Evolutionary conservation across 352 stramenopile genomes (phyloP).

Genomic region (Phytophthora macrochlamydospora): DNA sequence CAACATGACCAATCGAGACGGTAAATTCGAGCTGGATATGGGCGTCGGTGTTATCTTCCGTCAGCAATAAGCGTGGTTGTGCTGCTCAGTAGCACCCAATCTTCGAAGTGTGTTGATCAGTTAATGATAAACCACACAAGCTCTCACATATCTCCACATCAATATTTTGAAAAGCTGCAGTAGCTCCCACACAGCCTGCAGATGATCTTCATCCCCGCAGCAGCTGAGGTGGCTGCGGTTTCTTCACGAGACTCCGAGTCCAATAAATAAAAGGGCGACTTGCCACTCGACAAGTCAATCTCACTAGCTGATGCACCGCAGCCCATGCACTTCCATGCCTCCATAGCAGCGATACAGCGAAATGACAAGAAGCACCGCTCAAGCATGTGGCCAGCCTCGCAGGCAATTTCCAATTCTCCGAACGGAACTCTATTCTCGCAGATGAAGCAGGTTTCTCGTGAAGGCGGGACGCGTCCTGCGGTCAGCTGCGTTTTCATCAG

Average conservation of each 20-base stretch:
- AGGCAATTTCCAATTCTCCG: slow-evolving; percentile 65
- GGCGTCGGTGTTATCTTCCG: slow-evolving; percentile 28
- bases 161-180: slow-evolving; percentile 80
- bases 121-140: too few relatives aligned
- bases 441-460: slow-evolving; percentile 72
- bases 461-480: slow-evolving; percentile 35
- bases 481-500: neutral
- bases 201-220: slow-evolving; percentile 44
- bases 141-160: neutral
- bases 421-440: slow-evolving; percentile 67
- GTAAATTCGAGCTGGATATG: slow-evolving; percentile 34
- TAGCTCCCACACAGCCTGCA: slow-evolving; percentile 81
- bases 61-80: slow-evolving; percentile 10
- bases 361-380: slow-evolving; percentile 85
- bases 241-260: slow-evolving; percentile 34
- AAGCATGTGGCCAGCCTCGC: slow-evolving; percentile 61
- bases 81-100: too few relatives aligned
- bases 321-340: slow-evolving; percentile 85
- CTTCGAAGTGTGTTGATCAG: too few relatives aligned
- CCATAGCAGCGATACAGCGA: slow-evolving; percentile 62
- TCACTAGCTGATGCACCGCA: slow-evolving; percentile 69
- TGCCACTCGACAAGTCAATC: slow-evolving; percentile 46
- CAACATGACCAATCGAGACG: slow-evolving; percentile 19
- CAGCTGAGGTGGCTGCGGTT: slow-evolving; percentile 1
- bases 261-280: slow-evolving; percentile 67